Evolutionary conservation across 202 grass and related monocot species (phyloP), one percentile per base, ranked within the genome.

Genomic region (Zizania palustris): DNA sequence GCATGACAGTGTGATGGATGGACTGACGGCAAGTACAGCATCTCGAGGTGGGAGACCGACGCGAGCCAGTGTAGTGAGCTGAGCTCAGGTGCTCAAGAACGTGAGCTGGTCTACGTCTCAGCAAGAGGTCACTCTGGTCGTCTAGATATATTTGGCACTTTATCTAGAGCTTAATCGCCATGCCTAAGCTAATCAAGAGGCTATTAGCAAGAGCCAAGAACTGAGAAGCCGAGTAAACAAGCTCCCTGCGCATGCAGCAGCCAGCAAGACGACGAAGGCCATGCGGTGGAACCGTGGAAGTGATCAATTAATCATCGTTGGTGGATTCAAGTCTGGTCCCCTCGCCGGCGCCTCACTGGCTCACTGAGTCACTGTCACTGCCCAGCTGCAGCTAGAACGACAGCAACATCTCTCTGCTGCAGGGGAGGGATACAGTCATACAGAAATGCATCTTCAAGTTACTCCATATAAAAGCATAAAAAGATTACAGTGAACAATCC

Each of bases 11-110:
- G 44, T 69, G 65, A 13, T 48, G 53, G 65, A 13, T 48, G 53
- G 28, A 8, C 21, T 45, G 43, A 4, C 34, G 53, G 28, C 44
- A 45, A 54, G 41, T 49, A 72, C 44, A 57, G 81, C 64, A 88
- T 88, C 85, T 51, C 70, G 85, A 75, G 80, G 63, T 36, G 59
- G 42, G 39, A 39, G n/a, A 6, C 3, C 18, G 75, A 51, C 51
- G 70, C 34, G 41, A 51, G 20, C 16, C n/a, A 55, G 51, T 37
- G 43, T 2, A 70, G 34, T 21, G 77, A 41, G 22, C 7, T 45
- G 50, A 73, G 44, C 85, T 48, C 79, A 74, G 46, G 54, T 57
- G 45, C 85, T 56, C 74, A 79, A 35, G 45, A 69, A 83, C 76
- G 80, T 75, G 56, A 28, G 28, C 28, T 28, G 28, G 28, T 28